phyloP scores from a whole-genome alignment of 2,329 filamentous ascomycete species.

The Sphaceloma murrayae region DNA sequence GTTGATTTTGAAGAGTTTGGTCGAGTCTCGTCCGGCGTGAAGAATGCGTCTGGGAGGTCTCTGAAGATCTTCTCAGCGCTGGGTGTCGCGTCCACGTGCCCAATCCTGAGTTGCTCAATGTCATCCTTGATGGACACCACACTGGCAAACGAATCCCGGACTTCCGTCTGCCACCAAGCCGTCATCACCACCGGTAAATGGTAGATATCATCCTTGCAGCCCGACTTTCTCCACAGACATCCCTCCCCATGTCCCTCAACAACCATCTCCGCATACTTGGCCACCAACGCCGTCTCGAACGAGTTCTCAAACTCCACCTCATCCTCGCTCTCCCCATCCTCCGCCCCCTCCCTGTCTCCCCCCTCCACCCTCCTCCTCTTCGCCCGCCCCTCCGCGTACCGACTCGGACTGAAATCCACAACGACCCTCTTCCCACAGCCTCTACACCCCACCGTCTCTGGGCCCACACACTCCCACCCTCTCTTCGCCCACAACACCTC shows the following conservation, averaged over 20 bases:
- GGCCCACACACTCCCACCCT: slow-evolving; percentile 78
- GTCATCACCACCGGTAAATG: slow-evolving; percentile 41
- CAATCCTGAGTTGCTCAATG: slow-evolving; percentile 19
- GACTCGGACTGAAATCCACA: slow-evolving; percentile 51
- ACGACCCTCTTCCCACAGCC: slow-evolving; percentile 76
- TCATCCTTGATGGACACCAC: slow-evolving; percentile 23
- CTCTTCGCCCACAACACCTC: slow-evolving; percentile 93
- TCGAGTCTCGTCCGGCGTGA: slow-evolving; percentile 18
- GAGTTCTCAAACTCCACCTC: slow-evolving; percentile 29
- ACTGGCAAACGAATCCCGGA: slow-evolving; percentile 25
- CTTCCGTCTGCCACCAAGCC: slow-evolving; percentile 27
- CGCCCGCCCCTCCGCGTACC: slow-evolving; percentile 47
- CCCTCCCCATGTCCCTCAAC: slow-evolving; percentile 65
- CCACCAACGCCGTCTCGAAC: slow-evolving; percentile 56
- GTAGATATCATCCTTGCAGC: slow-evolving; percentile 71
- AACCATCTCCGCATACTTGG: slow-evolving; percentile 66
- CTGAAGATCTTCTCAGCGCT: slow-evolving; percentile 22
- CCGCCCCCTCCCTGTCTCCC: slow-evolving; percentile 5
- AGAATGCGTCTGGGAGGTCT: slow-evolving; percentile 24
- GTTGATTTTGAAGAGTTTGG: background rate
- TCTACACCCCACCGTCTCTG: slow-evolving; percentile 72
- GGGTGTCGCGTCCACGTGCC: slow-evolving; percentile 21
- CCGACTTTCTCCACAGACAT: slow-evolving; percentile 77
- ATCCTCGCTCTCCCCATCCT: slow-evolving; percentile 39
- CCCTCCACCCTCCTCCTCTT: slow-evolving; percentile 29